Percentiles rank a stretch among this genome's conserved stretches.
Conservation (phyloP, 192 early-diverging fungal species). For the Dispira parvispora region DNA sequence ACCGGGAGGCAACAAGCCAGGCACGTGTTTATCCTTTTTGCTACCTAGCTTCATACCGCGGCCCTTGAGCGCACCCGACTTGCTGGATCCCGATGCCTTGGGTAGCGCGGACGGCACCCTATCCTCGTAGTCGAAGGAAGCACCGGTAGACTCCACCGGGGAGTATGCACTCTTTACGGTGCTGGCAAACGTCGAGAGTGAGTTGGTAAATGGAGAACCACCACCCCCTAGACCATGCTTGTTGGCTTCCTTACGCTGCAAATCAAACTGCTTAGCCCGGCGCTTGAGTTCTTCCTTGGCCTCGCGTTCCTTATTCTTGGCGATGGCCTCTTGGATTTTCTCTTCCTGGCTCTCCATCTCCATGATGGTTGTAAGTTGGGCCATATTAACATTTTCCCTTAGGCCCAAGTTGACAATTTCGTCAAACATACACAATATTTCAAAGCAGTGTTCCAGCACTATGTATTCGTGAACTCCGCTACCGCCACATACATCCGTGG, state of each 20-base stretch:
- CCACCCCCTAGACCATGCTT: constrained; percentile 27
- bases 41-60: constrained; percentile 93
- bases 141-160: constrained; percentile 1
- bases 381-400: constrained; percentile 79
- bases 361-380: constrained; percentile 81
- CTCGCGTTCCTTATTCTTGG: constrained; percentile 88
- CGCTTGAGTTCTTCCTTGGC: constrained; percentile 93
- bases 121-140: not conserved
- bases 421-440: constrained; percentile 84
- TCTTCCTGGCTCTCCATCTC: constrained; percentile 99
- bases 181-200: constrained; percentile 13
- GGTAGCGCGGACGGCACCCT: not conserved
- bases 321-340: constrained; percentile 89
- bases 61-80: constrained; percentile 28
- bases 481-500: constrained; percentile 70
- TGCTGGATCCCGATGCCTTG: constrained; percentile 11
- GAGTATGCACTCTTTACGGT: constrained; percentile 17
- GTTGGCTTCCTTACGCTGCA: constrained; percentile 66
- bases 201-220: constrained; percentile 15
- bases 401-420: constrained; percentile 86
- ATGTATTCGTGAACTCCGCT: constrained; percentile 62
- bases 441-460: constrained; percentile 71
- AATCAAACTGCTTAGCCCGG: constrained; percentile 77
- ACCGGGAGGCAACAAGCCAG: constrained; percentile 3
- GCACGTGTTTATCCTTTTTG: constrained; percentile 28